These are phyloP conservation scores for Aspergillus egyptiacus DNA, from an alignment of 495 filamentous ascomycete species.

Conservation along the genomic window DNA sequence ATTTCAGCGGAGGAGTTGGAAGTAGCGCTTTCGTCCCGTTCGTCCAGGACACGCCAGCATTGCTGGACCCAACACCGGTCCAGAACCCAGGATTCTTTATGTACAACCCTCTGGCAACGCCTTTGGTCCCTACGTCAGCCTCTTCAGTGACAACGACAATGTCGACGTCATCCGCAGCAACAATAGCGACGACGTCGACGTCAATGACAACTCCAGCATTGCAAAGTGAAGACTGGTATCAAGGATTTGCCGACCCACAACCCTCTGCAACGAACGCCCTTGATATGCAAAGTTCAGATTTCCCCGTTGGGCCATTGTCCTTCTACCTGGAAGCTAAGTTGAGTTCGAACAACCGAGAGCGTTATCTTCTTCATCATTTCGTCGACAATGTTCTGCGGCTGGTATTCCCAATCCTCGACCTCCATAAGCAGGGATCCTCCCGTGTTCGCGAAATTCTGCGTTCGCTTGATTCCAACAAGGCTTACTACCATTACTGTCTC, in stretches of 20 bases:
- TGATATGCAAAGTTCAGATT: background rate
- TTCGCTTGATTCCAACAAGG: slow-evolving; percentile 77
- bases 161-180: background rate
- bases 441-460: slow-evolving; percentile 71
- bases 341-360: slow-evolving; percentile 42
- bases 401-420: slow-evolving; percentile 84
- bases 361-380: slow-evolving; percentile 81
- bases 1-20: background rate
- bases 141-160: background rate
- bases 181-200: background rate
- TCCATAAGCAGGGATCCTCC: slow-evolving; percentile 67
- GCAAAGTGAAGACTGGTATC: slow-evolving; percentile 2
- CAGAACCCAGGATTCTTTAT: background rate
- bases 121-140: background rate
- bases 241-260: slow-evolving; percentile 2
- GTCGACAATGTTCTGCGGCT: slow-evolving; percentile 74
- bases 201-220: background rate
- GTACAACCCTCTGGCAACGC: background rate
- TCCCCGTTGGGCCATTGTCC: background rate
- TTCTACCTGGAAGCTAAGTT: background rate
- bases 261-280: background rate
- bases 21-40: background rate
- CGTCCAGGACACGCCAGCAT: background rate
- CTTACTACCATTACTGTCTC: slow-evolving; percentile 88
- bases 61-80: background rate